Base-by-base conservation (phyloP, 2,329 filamentous ascomycete genomes). In the Hymenoscyphus scutula region DNA sequence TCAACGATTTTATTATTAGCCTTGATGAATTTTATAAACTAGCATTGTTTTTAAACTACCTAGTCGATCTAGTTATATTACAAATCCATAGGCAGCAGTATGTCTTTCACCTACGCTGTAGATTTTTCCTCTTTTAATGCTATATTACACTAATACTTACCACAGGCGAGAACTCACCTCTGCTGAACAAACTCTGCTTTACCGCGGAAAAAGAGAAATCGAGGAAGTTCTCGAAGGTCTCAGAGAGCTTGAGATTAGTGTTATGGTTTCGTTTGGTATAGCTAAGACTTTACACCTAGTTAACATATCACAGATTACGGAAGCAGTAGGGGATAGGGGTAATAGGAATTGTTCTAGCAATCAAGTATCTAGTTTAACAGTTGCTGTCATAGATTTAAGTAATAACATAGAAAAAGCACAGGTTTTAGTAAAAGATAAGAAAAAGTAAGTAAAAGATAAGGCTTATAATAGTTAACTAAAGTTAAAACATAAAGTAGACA, bases 81-180 rank as follows among this genome's bases (percentile, higher is more conserved):
- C 59, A 70, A 51, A 56, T 64, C 15, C 55, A 64, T 27, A 62
- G 67, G 19, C 55, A 56, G 4, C 53, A 30, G 56, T 72, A 59
- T 27, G 56, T 59, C 7, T 19, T 29, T 23, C 17, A 25, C 25
- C 51, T 23, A 6, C 13, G 5, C 19, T 13, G 6, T 25, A 19
- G 19, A 23, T 53, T 23, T 29, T 23, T 13, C n/a, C 29, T 30
- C 29, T 30, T 30, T 30, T 30, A 30, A 30, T 30, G 29, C 29
- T 30, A 30, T 30, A 30, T 30, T 8, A 30, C 29, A 30, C 29
- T 30, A 30, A 30, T 30, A 30, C 29, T 30, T 8, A 30, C 23
- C 23, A 13, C 25, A 53, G 51, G 23, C 23, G 51, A 27, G 51
- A 53, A 13, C 23, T 53, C n/a, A 29, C 25, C 25, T 13, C 23